phyloP scores from a whole-genome alignment of 140 eudicot species.

The Senecio squalidus region DNA sequence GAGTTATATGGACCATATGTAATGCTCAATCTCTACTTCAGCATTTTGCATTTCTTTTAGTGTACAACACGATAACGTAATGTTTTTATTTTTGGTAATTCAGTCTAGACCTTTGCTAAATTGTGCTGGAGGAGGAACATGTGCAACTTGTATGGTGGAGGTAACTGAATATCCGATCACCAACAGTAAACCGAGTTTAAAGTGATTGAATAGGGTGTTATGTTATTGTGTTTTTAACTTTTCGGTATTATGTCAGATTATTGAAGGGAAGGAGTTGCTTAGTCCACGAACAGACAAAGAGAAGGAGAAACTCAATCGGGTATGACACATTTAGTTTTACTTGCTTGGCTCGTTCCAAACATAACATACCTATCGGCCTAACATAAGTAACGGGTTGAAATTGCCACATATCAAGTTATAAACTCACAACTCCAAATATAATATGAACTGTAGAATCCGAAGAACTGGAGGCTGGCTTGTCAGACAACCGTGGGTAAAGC shows the following conservation, averaged over 20 bases:
- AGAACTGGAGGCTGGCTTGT: constrained; percentile 95
- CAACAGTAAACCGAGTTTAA: neutral
- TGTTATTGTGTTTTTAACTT: neutral
- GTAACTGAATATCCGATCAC: constrained; percentile 23
- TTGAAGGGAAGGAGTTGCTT: constrained; percentile 72
- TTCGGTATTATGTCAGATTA: constrained; percentile 35
- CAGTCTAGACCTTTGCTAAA: constrained; percentile 77
- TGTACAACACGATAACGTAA: neutral
- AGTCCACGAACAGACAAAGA: constrained; percentile 68
- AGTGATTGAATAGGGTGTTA: neutral
- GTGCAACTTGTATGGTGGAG: constrained; percentile 95
- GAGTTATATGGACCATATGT: constrained; percentile 98
- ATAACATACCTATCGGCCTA: too few relatives aligned
- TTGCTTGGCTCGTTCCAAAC: too few relatives aligned
- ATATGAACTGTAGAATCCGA: constrained; percentile 59
- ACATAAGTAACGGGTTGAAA: neutral
- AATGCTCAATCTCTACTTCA: constrained; percentile 19
- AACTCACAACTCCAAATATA: neutral
- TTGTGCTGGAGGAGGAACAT: constrained; percentile 91
- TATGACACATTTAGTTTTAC: constrained; percentile 21
- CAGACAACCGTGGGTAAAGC: constrained; percentile 70
- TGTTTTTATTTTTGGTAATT: constrained; percentile 7
- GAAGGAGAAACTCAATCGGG: constrained; percentile 75
- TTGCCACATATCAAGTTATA: neutral
- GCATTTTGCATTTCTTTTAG: neutral